Conservation (phyloP, 2,329 filamentous ascomycete species). For the Trichoderma polysporum region DNA sequence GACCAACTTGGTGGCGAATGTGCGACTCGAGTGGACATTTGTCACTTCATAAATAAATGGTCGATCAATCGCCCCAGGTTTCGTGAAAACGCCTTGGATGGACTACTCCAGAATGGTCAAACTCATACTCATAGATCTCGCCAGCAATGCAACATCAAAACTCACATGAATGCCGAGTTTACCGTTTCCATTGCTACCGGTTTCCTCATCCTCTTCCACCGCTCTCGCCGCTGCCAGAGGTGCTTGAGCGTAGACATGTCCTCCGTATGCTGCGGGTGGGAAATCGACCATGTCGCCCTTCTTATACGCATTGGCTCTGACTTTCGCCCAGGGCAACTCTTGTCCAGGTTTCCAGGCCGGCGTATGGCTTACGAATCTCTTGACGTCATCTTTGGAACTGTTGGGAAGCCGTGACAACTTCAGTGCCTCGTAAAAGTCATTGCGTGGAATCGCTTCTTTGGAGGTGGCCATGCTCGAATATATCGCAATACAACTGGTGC, state of each 20-base stretch:
- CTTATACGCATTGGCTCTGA: conserved; percentile 17
- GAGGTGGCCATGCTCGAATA: not conserved
- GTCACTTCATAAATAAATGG: conserved; percentile 55
- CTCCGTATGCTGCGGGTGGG: conserved; percentile 31
- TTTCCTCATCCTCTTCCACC: conserved; percentile 34
- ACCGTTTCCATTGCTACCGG: conserved; percentile 16
- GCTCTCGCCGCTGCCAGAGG: conserved; percentile 38
- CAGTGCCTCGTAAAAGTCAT: conserved; percentile 34
- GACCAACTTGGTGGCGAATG: conserved; percentile 51
- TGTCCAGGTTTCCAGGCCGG: conserved; percentile 36
- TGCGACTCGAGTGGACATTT: conserved; percentile 44
- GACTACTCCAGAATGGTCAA: conserved; percentile 41
- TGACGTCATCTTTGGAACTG: conserved; percentile 9
- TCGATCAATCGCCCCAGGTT: conserved; percentile 46
- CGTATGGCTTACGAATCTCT: conserved; percentile 34
- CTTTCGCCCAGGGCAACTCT: conserved; percentile 33
- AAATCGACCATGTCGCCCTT: not conserved
- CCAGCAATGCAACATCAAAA: not conserved
- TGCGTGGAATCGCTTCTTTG: conserved; percentile 21
- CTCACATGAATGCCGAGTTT: conserved; percentile 41
- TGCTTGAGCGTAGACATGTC: conserved; percentile 40
- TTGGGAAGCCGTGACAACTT: conserved; percentile 29
- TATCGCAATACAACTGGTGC: not conserved
- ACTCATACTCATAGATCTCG: not conserved
- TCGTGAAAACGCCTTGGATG: conserved; percentile 57